These are phyloP conservation scores for Fusarium subglutinans DNA, from an alignment of 2,329 filamentous ascomycete genomes.

Conservation along the genomic window DNA sequence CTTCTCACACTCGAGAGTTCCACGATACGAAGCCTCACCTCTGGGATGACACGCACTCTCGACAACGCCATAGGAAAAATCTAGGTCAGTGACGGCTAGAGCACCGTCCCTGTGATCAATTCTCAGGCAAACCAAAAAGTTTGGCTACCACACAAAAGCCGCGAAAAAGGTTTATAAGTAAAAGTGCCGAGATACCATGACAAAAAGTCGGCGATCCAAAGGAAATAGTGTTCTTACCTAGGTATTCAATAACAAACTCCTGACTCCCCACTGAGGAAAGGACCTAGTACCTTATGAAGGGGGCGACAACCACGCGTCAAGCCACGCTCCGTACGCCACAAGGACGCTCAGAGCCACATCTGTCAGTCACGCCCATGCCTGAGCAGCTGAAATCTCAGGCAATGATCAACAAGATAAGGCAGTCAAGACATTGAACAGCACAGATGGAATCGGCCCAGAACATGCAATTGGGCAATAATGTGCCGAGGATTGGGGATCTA, in stretches of 20 bases:
- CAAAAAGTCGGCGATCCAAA: not conserved
- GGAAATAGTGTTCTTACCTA: not conserved
- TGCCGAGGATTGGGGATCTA: conserved; percentile 11
- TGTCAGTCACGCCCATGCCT: not conserved
- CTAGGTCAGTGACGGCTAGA: not conserved
- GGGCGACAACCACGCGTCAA: conserved; percentile 34
- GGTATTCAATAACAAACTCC: not conserved
- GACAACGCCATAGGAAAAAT: not conserved
- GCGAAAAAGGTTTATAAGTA: not conserved
- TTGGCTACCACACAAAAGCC: not conserved
- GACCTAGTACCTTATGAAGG: not conserved
- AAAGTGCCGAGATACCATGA: not conserved
- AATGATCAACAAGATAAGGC: conserved; percentile 33
- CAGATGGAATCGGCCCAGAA: not conserved
- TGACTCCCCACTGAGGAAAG: not conserved
- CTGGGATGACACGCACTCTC: not conserved
- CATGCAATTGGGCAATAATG: not conserved
- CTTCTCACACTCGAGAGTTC: not conserved
- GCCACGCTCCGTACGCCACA: conserved; percentile 25
- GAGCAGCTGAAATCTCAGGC: not conserved
- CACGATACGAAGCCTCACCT: not conserved
- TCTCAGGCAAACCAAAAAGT: not conserved
- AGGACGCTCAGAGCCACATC: not conserved
- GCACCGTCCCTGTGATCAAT: not conserved
- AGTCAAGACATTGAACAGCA: not conserved